A percentile compares a stretch with the other conserved stretches of the same genome.
Conservation (phyloP, 495 filamentous ascomycete species). For the Pseudomonodictys pantanalensis region DNA sequence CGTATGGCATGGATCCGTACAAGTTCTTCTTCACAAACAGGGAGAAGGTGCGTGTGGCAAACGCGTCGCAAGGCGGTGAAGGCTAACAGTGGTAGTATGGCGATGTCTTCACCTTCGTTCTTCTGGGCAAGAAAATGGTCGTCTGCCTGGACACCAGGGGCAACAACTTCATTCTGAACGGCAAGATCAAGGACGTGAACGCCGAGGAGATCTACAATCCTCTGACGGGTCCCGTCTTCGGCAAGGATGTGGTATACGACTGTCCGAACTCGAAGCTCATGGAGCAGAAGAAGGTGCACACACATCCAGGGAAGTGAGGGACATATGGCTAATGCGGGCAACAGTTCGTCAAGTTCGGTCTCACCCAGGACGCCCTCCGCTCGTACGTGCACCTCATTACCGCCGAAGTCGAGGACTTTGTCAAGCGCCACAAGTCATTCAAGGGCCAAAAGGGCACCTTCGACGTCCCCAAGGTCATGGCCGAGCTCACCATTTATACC, state of each 20-base stretch:
- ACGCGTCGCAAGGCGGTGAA: not conserved
- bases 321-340: not conserved
- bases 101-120: constrained; percentile 63
- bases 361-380: constrained; percentile 60
- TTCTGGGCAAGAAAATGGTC: constrained; percentile 62
- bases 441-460: constrained; percentile 50
- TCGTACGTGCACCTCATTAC: constrained; percentile 60
- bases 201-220: constrained; percentile 64
- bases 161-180: constrained; percentile 63
- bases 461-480: constrained; percentile 54
- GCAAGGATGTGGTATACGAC: constrained; percentile 63
- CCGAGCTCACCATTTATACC: constrained; percentile 65
- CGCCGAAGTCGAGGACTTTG: constrained; percentile 52
- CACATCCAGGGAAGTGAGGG: not conserved
- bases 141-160: constrained; percentile 61
- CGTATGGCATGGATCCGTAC: constrained; percentile 64
- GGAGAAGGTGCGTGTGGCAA: constrained; percentile 41
- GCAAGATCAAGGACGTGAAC: constrained; percentile 59
- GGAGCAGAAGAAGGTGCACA: constrained; percentile 62
- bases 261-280: constrained; percentile 65
- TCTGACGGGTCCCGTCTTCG: constrained; percentile 62
- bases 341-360: constrained; percentile 66
- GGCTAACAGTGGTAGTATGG: constrained; percentile 53
- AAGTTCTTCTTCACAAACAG: constrained; percentile 57
- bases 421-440: constrained; percentile 49